Evolutionary conservation across 495 filamentous ascomycete species (phyloP), one percentile per base, ranked within the genome.

Genomic region (Aspergillus steynii): DNA sequence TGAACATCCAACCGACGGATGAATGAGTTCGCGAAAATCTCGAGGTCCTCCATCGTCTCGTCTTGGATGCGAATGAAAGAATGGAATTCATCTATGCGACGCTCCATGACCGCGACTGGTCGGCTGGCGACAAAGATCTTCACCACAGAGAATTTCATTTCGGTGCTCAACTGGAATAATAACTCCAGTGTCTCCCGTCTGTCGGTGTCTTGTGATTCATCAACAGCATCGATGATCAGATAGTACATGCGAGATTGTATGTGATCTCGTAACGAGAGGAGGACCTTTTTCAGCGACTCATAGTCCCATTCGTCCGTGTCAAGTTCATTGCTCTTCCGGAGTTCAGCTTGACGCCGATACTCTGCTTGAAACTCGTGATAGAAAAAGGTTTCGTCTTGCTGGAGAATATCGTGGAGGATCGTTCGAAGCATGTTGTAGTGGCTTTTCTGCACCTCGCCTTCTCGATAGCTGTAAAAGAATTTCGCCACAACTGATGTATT

Each of bases 51-150:
- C 12, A n/a, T 55, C 10, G 59, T 61, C 26, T 61, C 52, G 28
- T 61, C 52, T 20, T 61, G 59, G 3, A 61, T 34, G 1, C 6
- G 8, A 14, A 61, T 51, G 25, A 56, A 20, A 42, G 49, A 29
- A 34, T 61, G 59, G 5, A 27, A 26, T 4, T 37, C 3, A 10
- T 53, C 34, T 20, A 52, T 45, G 10, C 28, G 29, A n/a, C 15
- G n/a, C 6, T 29, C 9, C n/a, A 32, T 25, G 1, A 50, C 7
- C 20, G 15, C 34, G 12, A 51, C 25, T 9, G 59, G 59, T 15
- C 59, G 52, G 31, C 59, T 61, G 5, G 59, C 59, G 12, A 61
- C 28, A 50, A 61, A 61, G 0, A 61, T 46, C 28, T 56, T 61
- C 25, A 56, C 25, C 7, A 37, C 9, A 1, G 27, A 55, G 3